Conservation (phyloP, 805 yeast species). For the Candida xyloterini region DNA sequence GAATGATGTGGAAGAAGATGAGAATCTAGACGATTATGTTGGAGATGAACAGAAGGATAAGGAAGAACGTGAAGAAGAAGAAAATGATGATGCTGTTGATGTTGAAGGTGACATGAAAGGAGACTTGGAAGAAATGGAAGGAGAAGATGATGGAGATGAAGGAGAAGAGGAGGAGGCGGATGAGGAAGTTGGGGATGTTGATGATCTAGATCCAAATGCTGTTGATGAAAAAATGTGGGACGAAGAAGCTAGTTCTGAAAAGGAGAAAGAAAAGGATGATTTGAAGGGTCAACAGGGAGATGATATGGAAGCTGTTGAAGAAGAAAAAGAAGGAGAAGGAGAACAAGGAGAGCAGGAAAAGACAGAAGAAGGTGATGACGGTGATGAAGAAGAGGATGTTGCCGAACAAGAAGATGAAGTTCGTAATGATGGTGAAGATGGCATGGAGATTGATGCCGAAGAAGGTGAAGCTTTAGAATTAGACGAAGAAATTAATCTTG, state of each 20-base stretch:
- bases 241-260: slow-evolving; percentile 73
- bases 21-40: slow-evolving; percentile 74
- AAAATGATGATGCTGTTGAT: slow-evolving; percentile 84
- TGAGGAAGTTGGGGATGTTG: slow-evolving; percentile 85
- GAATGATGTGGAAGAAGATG: slow-evolving; percentile 87
- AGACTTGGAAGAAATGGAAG: slow-evolving; percentile 74
- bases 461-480: slow-evolving; percentile 26
- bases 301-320: slow-evolving; percentile 49
- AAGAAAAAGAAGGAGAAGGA: slow-evolving; percentile 34
- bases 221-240: slow-evolving; percentile 98
- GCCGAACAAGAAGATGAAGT: slow-evolving; percentile 27
- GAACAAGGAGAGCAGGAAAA: slow-evolving; percentile 35
- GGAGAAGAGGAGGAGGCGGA: slow-evolving; percentile 61
- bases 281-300: slow-evolving; percentile 57
- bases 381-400: slow-evolving; percentile 56
- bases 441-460: slow-evolving; percentile 20
- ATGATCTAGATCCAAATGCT: slow-evolving; percentile 90
- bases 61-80: slow-evolving; percentile 61
- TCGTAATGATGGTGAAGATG: slow-evolving; percentile 30
- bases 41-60: slow-evolving; percentile 57
- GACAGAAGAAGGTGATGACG: slow-evolving; percentile 52
- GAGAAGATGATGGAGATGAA: slow-evolving; percentile 50
- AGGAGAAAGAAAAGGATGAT: slow-evolving; percentile 79
- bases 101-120: slow-evolving; percentile 99
- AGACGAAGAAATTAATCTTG: slow-evolving; percentile 19